Base-by-base conservation (phyloP, 2,329 filamentous ascomycete genomes). In the Beauveria sp. region DNA sequence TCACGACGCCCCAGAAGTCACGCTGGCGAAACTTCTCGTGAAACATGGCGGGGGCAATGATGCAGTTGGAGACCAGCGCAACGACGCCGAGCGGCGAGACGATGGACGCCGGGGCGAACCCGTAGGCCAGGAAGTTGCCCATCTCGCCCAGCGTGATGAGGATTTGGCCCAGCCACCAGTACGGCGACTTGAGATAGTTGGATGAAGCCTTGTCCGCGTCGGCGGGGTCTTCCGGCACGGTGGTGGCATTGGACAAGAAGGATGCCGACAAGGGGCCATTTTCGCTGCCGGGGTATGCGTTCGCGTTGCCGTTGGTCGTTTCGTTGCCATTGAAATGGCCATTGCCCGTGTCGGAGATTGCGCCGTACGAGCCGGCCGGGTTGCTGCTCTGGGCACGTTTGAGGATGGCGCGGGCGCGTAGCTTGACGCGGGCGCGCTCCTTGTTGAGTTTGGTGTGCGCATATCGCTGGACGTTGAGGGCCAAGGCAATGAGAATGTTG, bases 81-180 rank as follows among this genome's bases (percentile, higher is more conserved):
- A 99, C 95, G n/a, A 99, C 95, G 10, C 95, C 95, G 6, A 99
- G 80, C 0, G 95, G 95, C 40, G 93, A 97, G 47, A 99, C 95
- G 68, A 99, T 97, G 16, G 95, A 98, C 8, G 95, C 95, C 3
- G 95, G 95, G 34, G 95, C 95, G 72, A 99, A 99, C 26, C 95
- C 95, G 70, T 99, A 99, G 0, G 95, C 95, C 65, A 99, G 78
- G 71, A 99, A 99, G 73, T 99, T 99, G 57, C 95, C 95, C 71
- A 90, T 88, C 77, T 99, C 95, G 62, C 95, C 95, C 26, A 96
- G 78, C 0, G 88, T 91, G 85, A 99, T 99, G 63, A 99, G 81
- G 18, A 96, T 83, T 66, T 98, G 93, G 22, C 95, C 95, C 38
- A 87, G 77, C 95, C 95, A 99, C 95, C 95, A 99, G 71, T 95